Conservation (phyloP, 768 basidiomycete genomes). For the Rhizopogon vesiculosus region DNA sequence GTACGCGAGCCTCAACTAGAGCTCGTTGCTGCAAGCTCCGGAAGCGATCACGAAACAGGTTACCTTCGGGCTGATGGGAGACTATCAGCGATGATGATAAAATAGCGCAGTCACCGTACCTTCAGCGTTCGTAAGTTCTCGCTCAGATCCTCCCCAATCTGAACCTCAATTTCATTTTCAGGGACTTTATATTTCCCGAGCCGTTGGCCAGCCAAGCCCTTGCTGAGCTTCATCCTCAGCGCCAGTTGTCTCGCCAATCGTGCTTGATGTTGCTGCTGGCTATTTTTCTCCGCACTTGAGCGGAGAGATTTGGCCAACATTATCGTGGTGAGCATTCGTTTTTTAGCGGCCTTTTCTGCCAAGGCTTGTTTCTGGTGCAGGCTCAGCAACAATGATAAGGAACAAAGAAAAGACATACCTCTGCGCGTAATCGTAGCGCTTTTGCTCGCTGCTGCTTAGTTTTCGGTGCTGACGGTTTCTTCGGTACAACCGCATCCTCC, state of each 20-base stretch:
- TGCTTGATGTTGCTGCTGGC: constrained; percentile 34
- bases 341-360: constrained; percentile 53
- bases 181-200: constrained; percentile 80
- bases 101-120: constrained; percentile 37
- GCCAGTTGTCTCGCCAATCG: constrained; percentile 35
- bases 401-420: constrained; percentile 38
- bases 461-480: constrained; percentile 41
- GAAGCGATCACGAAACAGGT: constrained; percentile 87
- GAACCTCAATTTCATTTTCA: constrained; percentile 69
- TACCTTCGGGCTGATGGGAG: constrained; percentile 78
- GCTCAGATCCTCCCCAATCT: constrained; percentile 84
- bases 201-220: constrained; percentile 67
- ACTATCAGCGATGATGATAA: neutral
- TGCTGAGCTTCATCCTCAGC: constrained; percentile 45
- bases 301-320: constrained; percentile 51
- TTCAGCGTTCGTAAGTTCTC: constrained; percentile 82
- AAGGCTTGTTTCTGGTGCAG: constrained; percentile 55
- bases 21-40: constrained; percentile 84
- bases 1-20: constrained; percentile 81
- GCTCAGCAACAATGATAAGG: neutral
- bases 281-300: constrained; percentile 31
- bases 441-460: constrained; percentile 67
- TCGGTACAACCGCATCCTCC: constrained; percentile 29
- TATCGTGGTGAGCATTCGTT: constrained; percentile 58
- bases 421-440: constrained; percentile 56